Percentiles rank a stretch among this genome's conserved stretches.
Conservation (phyloP, 495 filamentous ascomycete genomes). For the Darksidea phi region DNA sequence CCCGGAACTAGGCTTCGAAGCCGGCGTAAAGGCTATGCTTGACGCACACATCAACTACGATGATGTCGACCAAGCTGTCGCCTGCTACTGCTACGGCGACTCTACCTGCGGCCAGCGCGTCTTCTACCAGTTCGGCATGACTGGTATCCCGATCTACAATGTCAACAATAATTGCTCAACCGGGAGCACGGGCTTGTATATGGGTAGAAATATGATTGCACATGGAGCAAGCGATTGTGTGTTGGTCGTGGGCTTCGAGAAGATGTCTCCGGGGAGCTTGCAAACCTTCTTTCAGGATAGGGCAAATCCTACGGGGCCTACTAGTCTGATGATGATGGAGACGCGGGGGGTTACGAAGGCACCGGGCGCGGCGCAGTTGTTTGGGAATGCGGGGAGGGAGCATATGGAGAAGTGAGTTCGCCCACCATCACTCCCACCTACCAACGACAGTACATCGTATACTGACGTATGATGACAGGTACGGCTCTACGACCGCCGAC, state of each 20-base stretch:
- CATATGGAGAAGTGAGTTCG: constrained; percentile 84
- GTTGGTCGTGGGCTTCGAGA: constrained; percentile 93
- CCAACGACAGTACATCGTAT: background rate
- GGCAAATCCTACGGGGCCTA: constrained; percentile 69
- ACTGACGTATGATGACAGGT: constrained; percentile 48
- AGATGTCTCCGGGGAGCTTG: constrained; percentile 91
- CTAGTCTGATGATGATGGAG: constrained; percentile 73
- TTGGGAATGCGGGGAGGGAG: constrained; percentile 90
- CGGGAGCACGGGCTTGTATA: constrained; percentile 79
- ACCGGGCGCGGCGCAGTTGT: constrained; percentile 86
- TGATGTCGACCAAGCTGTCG: constrained; percentile 92
- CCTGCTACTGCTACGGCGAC: constrained; percentile 97
- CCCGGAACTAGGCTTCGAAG: constrained; percentile 89
- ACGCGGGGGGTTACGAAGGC: constrained; percentile 77
- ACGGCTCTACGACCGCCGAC: constrained; percentile 79
- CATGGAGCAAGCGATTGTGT: constrained; percentile 81
- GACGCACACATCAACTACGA: constrained; percentile 96
- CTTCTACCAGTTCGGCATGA: constrained; percentile 99
- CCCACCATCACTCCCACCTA: constrained; percentile 6
- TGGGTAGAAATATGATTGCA: constrained; percentile 78
- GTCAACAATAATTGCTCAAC: constrained; percentile 99
- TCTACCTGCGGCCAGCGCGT: constrained; percentile 93
- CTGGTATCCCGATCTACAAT: constrained; percentile 91
- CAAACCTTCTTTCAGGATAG: constrained; percentile 78
- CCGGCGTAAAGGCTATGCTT: constrained; percentile 90